phyloP scores from a whole-genome alignment of 2,329 filamentous ascomycete species.

The Fusarium odoratissimum region DNA sequence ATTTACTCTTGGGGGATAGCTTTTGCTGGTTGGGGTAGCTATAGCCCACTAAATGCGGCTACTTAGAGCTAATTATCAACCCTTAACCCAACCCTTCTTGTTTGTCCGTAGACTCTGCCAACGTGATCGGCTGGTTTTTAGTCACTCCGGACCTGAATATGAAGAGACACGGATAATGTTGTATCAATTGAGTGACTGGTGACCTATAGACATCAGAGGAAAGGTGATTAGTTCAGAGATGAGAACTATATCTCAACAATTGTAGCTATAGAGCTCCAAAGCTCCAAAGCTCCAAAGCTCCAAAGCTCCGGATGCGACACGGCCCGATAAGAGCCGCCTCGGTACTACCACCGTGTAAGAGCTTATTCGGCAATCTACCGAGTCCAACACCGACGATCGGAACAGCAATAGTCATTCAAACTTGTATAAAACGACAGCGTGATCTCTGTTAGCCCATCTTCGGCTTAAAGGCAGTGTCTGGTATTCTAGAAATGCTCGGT shows the following conservation, averaged over 20 bases:
- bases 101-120: neutral
- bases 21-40: constrained; percentile 25
- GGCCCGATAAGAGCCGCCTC: constrained; percentile 16
- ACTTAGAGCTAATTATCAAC: neutral
- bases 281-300: neutral
- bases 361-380: constrained; percentile 10
- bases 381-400: constrained; percentile 10
- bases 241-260: neutral
- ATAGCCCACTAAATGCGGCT: constrained; percentile 22
- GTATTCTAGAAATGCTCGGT: neutral
- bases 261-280: neutral
- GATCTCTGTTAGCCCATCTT: neutral
- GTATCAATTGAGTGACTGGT: neutral
- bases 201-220: neutral
- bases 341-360: neutral
- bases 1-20: constrained; percentile 23
- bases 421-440: neutral
- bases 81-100: neutral
- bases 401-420: neutral
- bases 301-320: neutral
- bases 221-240: too few relatives aligned
- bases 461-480: neutral
- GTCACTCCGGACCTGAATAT: neutral
- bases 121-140: constrained; percentile 2
- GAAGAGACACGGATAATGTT: neutral